A percentile compares a stretch with the other conserved stretches of the same genome.
Conservation (phyloP, 768 basidiomycete species). For the Russula brevipes region DNA sequence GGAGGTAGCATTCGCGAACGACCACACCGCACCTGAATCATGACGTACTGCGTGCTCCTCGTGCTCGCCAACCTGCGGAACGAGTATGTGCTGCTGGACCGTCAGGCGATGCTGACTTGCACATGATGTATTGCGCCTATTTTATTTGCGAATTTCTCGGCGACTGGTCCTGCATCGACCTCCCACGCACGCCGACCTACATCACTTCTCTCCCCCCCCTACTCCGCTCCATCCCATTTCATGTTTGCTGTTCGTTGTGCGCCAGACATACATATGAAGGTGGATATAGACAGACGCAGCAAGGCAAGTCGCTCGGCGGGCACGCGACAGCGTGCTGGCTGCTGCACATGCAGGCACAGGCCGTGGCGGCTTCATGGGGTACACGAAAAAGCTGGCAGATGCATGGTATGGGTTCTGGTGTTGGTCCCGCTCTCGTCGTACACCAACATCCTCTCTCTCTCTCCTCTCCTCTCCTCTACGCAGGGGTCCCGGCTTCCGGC, state of each 20-base stretch:
- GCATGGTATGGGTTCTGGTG: constrained; percentile 99
- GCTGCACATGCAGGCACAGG: constrained; percentile 55
- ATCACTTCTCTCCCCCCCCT: constrained; percentile 34
- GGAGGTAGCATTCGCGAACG: constrained; percentile 29
- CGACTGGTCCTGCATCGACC: constrained; percentile 72
- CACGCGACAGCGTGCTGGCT: constrained; percentile 74
- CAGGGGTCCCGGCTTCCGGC: no score
- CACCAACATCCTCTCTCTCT: background rate
- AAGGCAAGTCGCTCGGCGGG: constrained; percentile 89
- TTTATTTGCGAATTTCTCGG: constrained; percentile 72
- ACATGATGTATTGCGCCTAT: constrained; percentile 85
- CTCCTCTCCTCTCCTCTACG: background rate
- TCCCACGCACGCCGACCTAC: constrained; percentile 55
- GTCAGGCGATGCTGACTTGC: constrained; percentile 69
- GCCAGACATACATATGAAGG: constrained; percentile 77
- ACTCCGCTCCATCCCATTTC: no score
- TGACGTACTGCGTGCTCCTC: constrained; percentile 89
- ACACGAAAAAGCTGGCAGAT: constrained; percentile 83
- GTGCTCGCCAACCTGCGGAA: constrained; percentile 84
- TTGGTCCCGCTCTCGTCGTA: constrained; percentile 70
- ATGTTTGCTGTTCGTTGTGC: background rate
- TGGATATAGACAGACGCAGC: constrained; percentile 80
- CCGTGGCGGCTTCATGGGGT: constrained; percentile 78
- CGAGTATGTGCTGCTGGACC: constrained; percentile 67
- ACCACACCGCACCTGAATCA: constrained; percentile 81